phyloP scores from a whole-genome alignment of 2,329 filamentous ascomycete genomes.

The Kalmusia sp. region DNA sequence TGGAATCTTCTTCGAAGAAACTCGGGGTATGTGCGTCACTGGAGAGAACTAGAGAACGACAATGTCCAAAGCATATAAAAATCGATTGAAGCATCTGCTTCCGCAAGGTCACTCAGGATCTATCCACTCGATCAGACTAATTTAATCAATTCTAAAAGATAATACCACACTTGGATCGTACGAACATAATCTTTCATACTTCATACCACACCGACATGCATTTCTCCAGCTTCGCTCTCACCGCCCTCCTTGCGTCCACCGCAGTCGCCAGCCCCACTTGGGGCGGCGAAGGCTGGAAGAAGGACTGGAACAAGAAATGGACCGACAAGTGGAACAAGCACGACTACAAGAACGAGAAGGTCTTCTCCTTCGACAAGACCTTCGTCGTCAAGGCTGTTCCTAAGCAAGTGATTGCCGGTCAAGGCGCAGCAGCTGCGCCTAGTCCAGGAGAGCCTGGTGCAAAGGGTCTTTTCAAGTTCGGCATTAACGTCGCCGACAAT shows the following conservation, averaged over 20 bases:
- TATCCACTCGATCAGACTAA: too few species aligned
- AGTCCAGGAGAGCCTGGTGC: constrained; percentile 54
- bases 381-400: constrained; percentile 58
- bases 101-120: too few species aligned
- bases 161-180: too few species aligned
- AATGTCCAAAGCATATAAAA: too few species aligned
- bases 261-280: constrained; percentile 27
- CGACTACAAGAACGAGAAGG: constrained; percentile 32
- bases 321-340: constrained; percentile 21
- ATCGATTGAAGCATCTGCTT: too few species aligned
- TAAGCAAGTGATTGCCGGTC: constrained; percentile 59
- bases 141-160: too few species aligned
- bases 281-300: constrained; percentile 21
- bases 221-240: constrained; percentile 26
- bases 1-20: too few species aligned
- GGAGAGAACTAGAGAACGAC: too few species aligned
- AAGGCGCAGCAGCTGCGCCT: constrained; percentile 39
- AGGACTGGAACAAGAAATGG: constrained; percentile 32
- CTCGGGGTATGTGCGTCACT: too few species aligned
- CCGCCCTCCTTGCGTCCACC: constrained; percentile 27
- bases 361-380: constrained; percentile 57
- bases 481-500: constrained; percentile 57
- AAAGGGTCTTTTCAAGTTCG: constrained; percentile 59
- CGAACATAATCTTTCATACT: too few species aligned
- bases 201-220: too few species aligned